These are phyloP conservation scores for Raphidocelis subcapitata DNA, from an alignment of 139 green algal species.

Conservation along the genomic window DNA sequence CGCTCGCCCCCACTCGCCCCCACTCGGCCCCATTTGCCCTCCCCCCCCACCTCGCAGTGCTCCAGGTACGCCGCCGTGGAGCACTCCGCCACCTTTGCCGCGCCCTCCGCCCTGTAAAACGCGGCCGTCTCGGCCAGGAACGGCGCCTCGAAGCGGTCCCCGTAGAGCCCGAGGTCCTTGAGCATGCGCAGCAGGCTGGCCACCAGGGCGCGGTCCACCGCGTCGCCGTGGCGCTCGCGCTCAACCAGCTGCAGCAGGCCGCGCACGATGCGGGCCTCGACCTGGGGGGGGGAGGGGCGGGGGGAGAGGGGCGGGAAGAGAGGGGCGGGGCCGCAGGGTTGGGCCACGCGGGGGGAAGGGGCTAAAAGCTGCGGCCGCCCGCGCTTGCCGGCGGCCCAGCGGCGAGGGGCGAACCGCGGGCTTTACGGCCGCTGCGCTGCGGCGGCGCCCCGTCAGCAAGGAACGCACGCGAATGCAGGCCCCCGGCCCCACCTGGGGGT, in stretches of 20 bases:
- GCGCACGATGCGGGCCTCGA: conserved; percentile 58
- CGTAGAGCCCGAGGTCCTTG: conserved; percentile 74
- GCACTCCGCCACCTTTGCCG: conserved; percentile 55
- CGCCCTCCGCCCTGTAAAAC: conserved; percentile 73
- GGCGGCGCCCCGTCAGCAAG: no score
- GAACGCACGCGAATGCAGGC: no score
- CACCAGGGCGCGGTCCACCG: conserved; percentile 73
- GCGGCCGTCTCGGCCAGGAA: conserved; percentile 49
- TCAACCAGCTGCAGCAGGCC: conserved; percentile 74
- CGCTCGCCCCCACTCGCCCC: no score
- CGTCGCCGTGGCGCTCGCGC: conserved; percentile 73
- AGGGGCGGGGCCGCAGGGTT: no score
- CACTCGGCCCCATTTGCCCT: no score
- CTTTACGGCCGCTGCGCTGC: no score
- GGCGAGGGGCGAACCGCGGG: no score
- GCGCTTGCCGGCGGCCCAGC: no score
- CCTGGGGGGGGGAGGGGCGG: conserved; percentile 41
- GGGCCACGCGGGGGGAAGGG: no score
- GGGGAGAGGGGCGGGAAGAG: not conserved
- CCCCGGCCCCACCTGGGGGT: conserved; percentile 58
- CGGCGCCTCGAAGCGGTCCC: conserved; percentile 50
- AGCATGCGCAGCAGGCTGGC: conserved; percentile 78
- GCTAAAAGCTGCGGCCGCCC: no score
- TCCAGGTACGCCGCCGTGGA: conserved; percentile 87
- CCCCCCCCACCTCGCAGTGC: conserved; percentile 81